phyloP scores from a whole-genome alignment of 1,284 basidiomycete genomes.

The Cutaneotrichosporon cutaneum region DNA sequence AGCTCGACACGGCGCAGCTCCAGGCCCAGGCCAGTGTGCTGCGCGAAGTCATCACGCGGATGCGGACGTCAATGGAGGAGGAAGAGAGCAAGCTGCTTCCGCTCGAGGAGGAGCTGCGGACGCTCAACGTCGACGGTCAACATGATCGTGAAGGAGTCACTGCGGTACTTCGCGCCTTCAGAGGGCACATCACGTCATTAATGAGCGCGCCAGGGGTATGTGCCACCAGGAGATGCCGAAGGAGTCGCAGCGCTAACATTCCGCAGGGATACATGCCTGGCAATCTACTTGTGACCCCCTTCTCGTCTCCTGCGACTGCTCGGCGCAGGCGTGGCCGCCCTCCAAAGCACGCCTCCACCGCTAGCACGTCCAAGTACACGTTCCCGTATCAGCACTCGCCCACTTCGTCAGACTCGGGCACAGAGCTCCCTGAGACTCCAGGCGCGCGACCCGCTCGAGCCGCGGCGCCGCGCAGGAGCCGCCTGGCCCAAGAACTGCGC shows the following conservation, averaged over 20 bases:
- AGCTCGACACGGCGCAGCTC: conserved; percentile 17
- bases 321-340: conserved; percentile 37
- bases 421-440: conserved; percentile 8
- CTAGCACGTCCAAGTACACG: conserved; percentile 9
- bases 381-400: conserved; percentile 13
- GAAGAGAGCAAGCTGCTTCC: conserved; percentile 32
- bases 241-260: conserved; percentile 7
- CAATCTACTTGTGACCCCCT: conserved; percentile 23
- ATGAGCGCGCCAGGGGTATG: conserved; percentile 19
- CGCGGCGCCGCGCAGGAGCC: conserved; percentile 12
- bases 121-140: conserved; percentile 27
- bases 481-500: conserved; percentile 22
- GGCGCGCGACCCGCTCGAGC: conserved; percentile 6
- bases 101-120: conserved; percentile 30
- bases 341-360: conserved; percentile 25
- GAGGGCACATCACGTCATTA: conserved; percentile 18
- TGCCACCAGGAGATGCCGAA: neutral
- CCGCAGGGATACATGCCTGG: conserved; percentile 9
- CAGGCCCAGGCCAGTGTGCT: conserved; percentile 19
- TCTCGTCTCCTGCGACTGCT: conserved; percentile 42
- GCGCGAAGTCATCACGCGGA: conserved; percentile 28
- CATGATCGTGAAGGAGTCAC: conserved; percentile 33
- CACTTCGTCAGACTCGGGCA: conserved; percentile 6
- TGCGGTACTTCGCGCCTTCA: conserved; percentile 26
- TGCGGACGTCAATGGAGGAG: conserved; percentile 29